These are phyloP conservation scores for Diaporthe sp. DNA, from an alignment of 2,329 filamentous ascomycete genomes.

Conservation along the genomic window DNA sequence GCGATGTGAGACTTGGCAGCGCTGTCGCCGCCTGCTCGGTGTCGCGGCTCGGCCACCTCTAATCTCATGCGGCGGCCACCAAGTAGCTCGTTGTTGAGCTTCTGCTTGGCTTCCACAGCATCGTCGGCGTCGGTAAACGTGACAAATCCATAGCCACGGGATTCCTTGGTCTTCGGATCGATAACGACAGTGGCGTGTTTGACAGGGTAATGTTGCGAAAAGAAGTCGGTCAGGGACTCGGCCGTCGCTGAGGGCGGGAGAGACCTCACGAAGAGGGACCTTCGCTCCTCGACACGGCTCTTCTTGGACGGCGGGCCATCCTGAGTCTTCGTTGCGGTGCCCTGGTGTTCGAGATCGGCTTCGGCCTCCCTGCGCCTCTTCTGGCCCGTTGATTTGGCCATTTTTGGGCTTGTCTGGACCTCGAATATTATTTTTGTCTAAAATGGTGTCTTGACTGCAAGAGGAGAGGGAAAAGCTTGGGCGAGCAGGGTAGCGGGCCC, in stretches of 20 bases:
- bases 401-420: conserved; percentile 22
- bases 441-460: background rate
- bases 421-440: background rate
- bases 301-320: conserved; percentile 62
- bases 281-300: conserved; percentile 69
- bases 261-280: conserved; percentile 91
- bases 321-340: conserved; percentile 36
- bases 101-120: conserved; percentile 82
- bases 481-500: background rate
- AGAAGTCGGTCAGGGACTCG: conserved; percentile 86
- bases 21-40: conserved; percentile 67
- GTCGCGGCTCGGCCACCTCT: conserved; percentile 88
- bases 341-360: conserved; percentile 46
- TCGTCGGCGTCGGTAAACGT: conserved; percentile 96
- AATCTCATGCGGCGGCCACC: conserved; percentile 86
- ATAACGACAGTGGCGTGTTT: conserved; percentile 96
- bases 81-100: conserved; percentile 83
- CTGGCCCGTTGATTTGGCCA: conserved; percentile 47
- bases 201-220: conserved; percentile 93
- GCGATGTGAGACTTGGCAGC: conserved; percentile 52
- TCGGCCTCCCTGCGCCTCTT: conserved; percentile 53
- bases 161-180: conserved; percentile 87
- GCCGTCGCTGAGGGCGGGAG: conserved; percentile 83
- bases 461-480: background rate
- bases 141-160: conserved; percentile 95